A percentile compares a stretch with the other conserved stretches of the same genome.
Evolutionary conservation across 129 eudicot species (phyloP).

Genomic region (Kitagawia praeruptora): DNA sequence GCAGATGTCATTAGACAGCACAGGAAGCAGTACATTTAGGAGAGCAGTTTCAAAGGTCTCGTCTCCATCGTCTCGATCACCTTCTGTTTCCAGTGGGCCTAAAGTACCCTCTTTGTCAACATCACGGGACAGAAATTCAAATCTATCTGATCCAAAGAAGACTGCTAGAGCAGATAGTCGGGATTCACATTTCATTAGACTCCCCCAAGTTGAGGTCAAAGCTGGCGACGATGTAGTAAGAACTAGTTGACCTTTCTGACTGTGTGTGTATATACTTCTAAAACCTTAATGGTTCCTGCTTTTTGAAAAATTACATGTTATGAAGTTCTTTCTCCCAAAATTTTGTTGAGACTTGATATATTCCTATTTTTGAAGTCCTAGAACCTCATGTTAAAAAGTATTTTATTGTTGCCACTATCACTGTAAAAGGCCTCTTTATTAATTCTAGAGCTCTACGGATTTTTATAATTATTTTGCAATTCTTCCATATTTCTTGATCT

Average conservation of each 20-base stretch:
- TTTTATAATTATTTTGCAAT: not conserved
- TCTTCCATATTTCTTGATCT: not conserved
- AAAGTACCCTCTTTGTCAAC: conserved; percentile 40
- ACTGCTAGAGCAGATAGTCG: conserved; percentile 50
- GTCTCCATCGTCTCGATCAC: conserved; percentile 47
- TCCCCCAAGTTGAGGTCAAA: conserved; percentile 90
- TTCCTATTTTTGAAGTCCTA: not conserved
- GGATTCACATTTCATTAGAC: conserved; percentile 80
- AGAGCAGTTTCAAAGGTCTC: conserved; percentile 46
- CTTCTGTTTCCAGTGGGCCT: conserved; percentile 56
- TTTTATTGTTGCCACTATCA: not conserved
- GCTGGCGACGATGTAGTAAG: conserved; percentile 96
- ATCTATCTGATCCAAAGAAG: conserved; percentile 52
- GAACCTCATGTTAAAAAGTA: not conserved
- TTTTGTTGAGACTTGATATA: not conserved
- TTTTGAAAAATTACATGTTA: not conserved
- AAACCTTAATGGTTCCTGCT: not conserved
- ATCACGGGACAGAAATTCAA: conserved; percentile 51
- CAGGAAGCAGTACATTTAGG: conserved; percentile 36
- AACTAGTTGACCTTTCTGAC: not conserved
- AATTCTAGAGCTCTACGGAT: not conserved
- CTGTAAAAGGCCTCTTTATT: not conserved
- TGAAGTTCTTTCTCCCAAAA: not conserved
- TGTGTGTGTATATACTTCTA: not conserved
- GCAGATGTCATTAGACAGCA: conserved; percentile 61